Evolutionary conservation across 176 grass and related monocot genomes (phyloP).

Genomic region (Rhynchospora tenuis): DNA sequence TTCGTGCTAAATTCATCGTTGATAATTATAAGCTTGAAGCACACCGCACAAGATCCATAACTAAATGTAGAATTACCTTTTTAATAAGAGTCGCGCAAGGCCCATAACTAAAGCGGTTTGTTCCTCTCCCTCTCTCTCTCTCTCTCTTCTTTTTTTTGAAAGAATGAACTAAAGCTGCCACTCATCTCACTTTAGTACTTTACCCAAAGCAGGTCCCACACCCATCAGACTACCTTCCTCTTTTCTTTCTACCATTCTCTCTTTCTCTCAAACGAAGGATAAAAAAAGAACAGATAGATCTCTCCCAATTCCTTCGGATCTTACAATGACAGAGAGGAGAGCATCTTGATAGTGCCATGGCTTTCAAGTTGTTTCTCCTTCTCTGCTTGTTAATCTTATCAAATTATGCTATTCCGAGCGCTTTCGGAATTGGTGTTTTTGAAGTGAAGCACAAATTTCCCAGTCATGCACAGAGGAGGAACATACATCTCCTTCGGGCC

Average conservation of each 20-base stretch:
- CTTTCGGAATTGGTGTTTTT: slow-evolving; percentile 47
- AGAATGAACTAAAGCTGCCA: background rate
- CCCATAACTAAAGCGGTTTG: background rate
- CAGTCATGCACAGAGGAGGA: slow-evolving; percentile 5
- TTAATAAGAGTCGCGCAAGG: background rate
- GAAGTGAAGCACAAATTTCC: slow-evolving; percentile 71
- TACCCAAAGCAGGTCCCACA: background rate
- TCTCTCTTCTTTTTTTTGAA: background rate
- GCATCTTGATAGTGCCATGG: slow-evolving; percentile 1
- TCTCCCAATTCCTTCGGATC: slow-evolving; percentile 6
- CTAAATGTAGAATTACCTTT: background rate
- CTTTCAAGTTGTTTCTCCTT: slow-evolving; percentile 6
- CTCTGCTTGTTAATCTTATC: background rate
- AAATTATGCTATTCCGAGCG: background rate
- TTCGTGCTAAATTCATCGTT: no score
- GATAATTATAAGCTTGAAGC: no score
- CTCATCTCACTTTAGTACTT: background rate
- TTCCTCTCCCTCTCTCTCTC: background rate
- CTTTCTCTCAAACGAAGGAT: background rate
- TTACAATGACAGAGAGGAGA: background rate
- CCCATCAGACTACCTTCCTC: background rate
- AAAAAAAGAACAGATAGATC: background rate
- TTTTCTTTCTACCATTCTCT: background rate
- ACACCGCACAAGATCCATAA: no score
- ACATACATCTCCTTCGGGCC: slow-evolving; percentile 34